Evolutionary conservation across 306 rosid genomes (phyloP), one percentile per base, ranked within the genome.

Genomic region (Morella rubra): DNA sequence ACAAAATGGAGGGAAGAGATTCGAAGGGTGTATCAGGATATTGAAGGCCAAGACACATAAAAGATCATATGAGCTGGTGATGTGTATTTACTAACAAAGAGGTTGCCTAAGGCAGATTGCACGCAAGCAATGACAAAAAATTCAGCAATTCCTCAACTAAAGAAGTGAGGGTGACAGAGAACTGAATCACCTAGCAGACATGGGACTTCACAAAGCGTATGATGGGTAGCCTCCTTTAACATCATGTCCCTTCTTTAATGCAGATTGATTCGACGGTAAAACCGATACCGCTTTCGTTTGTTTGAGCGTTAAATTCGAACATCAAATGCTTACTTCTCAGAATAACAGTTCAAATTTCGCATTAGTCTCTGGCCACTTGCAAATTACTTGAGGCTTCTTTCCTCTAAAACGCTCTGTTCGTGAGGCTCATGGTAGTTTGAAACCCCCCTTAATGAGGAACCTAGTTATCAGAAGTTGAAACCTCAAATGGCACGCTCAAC

Each of bases 1-100:
- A 65, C 75, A 75, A 82, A 73, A 79, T 45, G 74, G 79, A 82
- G 70, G 71, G 60, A 42, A 70, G 80, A 52, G 0, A 37, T 68
- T 54, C n/a, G 49, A 65, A 3, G 24, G 37, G 24, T 77, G 45
- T 56, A 20, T 56, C 52, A 45, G 51, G 15, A 66, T 54, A 44
- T 47, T 61, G 45, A 46, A 59, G 75, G 72, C 50, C 75, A 71
- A 46, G 53, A 79, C 65, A 66, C 73, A 49, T 6, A 37, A 74
- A 73, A 73, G 76, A 71, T 50, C 49, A 10, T 32, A 32, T 9
- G 72, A 60, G 46, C 32, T 22, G 59, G 49, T 27, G 41, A 58
- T 10, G 37, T 22, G 3, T 58, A 12, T 8, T 13, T 58, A 58
- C 27, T 19, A 62, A 62, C 44, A 62, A 62, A 62, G 20, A 37